A percentile compares a stretch with the other conserved stretches of the same genome.
phyloP scores from a whole-genome alignment of 306 rosid species.

The Canavalia gladiata region DNA sequence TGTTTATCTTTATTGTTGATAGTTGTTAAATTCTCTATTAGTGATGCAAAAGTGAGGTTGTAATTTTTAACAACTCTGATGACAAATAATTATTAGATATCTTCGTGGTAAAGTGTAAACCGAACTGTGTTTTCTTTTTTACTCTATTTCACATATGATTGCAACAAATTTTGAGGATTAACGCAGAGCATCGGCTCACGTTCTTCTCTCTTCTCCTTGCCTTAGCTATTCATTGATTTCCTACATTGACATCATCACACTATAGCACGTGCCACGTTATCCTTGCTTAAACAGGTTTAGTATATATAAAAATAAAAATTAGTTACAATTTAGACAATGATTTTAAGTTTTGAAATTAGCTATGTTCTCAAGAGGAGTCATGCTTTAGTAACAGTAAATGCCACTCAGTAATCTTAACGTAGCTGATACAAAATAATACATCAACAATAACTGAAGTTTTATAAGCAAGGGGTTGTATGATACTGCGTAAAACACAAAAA shows the following conservation, averaged over 20 bases:
- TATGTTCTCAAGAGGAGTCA: background rate
- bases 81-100: background rate
- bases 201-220: conserved; percentile 97
- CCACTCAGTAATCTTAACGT: background rate
- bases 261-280: no score
- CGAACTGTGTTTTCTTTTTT: conserved; percentile 7
- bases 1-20: no score
- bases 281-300: no score
- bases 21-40: background rate
- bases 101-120: background rate
- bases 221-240: conserved; percentile 92
- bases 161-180: conserved; percentile 94
- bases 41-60: background rate
- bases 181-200: conserved; percentile 96
- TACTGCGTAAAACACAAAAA: background rate
- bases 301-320: no score
- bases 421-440: background rate
- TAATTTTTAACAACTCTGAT: conserved; percentile 4
- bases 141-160: conserved; percentile 71
- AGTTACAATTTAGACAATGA: no score
- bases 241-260: conserved; percentile 67
- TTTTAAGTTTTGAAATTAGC: no score
- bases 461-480: conserved; percentile 26
- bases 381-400: background rate
- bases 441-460: conserved; percentile 24